Conservation (phyloP, 2,329 filamentous ascomycete species). For the Microcyclosporella mali region DNA sequence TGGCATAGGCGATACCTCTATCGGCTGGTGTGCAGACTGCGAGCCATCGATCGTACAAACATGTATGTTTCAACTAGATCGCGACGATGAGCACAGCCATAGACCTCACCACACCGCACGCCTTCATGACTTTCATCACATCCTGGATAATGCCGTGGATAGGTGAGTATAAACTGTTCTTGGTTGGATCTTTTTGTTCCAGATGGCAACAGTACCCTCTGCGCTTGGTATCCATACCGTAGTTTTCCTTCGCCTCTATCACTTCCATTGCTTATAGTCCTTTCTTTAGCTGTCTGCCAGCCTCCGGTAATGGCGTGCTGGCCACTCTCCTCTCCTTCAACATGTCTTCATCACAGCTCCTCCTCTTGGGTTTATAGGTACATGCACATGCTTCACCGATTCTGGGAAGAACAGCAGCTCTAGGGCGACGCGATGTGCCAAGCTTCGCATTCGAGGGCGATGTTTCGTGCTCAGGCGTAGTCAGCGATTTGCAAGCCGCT, state of each 20-base stretch:
- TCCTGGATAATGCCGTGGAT: not conserved
- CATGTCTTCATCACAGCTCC: slow-evolving; percentile 1
- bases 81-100: not conserved
- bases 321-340: not conserved
- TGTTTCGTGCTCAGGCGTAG: slow-evolving; percentile 24
- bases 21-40: no score
- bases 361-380: slow-evolving; percentile 10
- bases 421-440: slow-evolving; percentile 14
- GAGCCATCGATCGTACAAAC: not conserved
- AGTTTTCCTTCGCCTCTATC: no score
- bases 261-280: not conserved
- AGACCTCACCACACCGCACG: no score
- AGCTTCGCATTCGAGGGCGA: slow-evolving; percentile 24
- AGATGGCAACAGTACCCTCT: not conserved
- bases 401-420: no score
- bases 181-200: not conserved
- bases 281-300: no score
- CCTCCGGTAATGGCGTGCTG: no score
- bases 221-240: no score
- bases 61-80: not conserved
- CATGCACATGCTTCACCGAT: slow-evolving; percentile 13
- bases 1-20: no score
- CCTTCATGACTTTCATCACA: not conserved
- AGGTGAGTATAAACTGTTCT: no score
- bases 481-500: slow-evolving; percentile 19